Percentiles rank a stretch among this genome's conserved stretches.
phyloP scores from a whole-genome alignment of 1,284 basidiomycete species.

The Ganoderma sinense region DNA sequence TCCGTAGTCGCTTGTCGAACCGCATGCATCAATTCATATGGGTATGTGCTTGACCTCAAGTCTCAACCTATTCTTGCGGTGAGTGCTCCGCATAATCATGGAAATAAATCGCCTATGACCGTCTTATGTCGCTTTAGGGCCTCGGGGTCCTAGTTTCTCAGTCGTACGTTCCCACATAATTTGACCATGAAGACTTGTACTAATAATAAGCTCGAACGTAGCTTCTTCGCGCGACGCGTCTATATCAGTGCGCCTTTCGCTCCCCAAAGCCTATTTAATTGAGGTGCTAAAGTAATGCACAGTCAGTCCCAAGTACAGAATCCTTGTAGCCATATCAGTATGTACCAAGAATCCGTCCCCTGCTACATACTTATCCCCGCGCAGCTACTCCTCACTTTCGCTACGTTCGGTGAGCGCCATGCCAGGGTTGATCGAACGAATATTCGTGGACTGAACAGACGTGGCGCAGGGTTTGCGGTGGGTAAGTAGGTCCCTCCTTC shows the following conservation, averaged over 20 bases:
- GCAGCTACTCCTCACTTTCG: conserved; percentile 1
- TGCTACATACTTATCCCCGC: background rate
- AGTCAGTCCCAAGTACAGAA: conserved; percentile 10
- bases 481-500: background rate
- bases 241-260: conserved; percentile 4
- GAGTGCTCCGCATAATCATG: background rate
- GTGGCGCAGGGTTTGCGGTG: background rate
- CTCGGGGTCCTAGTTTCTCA: conserved; percentile 1
- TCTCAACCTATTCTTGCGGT: conserved; percentile 8
- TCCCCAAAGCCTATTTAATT: background rate
- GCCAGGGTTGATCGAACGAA: background rate
- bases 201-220: background rate
- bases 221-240: conserved; percentile 9
- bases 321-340: conserved; percentile 3
- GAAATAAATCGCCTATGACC: background rate
- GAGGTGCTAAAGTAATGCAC: background rate
- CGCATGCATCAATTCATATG: background rate
- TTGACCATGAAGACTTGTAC: background rate
- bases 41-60: background rate
- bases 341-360: background rate
- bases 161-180: background rate
- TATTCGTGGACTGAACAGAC: background rate
- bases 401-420: conserved; percentile 5
- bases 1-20: background rate
- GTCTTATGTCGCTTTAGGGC: background rate